A percentile compares a stretch with the other conserved stretches of the same genome.
These are phyloP conservation scores for Scheffersomyces insectosa DNA, from an alignment of 1,139 yeast genomes.

Conservation along the genomic window DNA sequence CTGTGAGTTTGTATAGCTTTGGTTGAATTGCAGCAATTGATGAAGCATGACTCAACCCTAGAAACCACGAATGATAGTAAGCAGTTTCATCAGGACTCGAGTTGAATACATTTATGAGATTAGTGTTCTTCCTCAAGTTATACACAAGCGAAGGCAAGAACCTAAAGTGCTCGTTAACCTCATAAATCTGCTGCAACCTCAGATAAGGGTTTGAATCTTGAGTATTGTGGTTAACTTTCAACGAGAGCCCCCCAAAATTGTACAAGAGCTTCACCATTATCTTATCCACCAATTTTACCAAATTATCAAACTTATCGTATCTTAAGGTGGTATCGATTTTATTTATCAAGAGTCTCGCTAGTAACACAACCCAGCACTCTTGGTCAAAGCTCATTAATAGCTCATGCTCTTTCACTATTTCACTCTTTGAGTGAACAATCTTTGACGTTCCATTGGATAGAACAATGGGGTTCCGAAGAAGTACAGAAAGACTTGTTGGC, in stretches of 20 bases:
- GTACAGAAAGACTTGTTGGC: conserved; percentile 30
- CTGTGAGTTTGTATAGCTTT: conserved; percentile 17
- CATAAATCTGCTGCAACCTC: conserved; percentile 18
- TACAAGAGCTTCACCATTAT: conserved; percentile 28
- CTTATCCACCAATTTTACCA: conserved; percentile 26
- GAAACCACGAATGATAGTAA: conserved; percentile 34
- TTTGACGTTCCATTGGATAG: conserved; percentile 15
- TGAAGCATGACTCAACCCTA: conserved; percentile 14
- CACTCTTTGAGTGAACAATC: conserved; percentile 19
- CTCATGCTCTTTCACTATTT: conserved; percentile 26
- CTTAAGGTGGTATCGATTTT: conserved; percentile 39
- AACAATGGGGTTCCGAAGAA: conserved; percentile 15
- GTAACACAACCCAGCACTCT: conserved; percentile 28
- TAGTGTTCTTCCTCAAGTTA: conserved; percentile 35
- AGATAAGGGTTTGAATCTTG: conserved; percentile 24
- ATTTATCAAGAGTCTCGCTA: conserved; percentile 32
- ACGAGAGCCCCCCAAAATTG: conserved; percentile 32
- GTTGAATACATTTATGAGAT: conserved; percentile 37
- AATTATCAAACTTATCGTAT: conserved; percentile 31
- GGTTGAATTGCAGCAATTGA: conserved; percentile 33
- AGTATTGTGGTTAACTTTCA: conserved; percentile 9
- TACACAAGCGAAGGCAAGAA: conserved; percentile 30
- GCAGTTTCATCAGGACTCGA: conserved; percentile 50
- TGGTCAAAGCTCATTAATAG: conserved; percentile 34
- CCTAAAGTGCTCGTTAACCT: conserved; percentile 27